Evolutionary conservation across 2,329 filamentous ascomycete genomes (phyloP), one percentile per base, ranked within the genome.

Genomic region (Orbilia ellipsospora): DNA sequence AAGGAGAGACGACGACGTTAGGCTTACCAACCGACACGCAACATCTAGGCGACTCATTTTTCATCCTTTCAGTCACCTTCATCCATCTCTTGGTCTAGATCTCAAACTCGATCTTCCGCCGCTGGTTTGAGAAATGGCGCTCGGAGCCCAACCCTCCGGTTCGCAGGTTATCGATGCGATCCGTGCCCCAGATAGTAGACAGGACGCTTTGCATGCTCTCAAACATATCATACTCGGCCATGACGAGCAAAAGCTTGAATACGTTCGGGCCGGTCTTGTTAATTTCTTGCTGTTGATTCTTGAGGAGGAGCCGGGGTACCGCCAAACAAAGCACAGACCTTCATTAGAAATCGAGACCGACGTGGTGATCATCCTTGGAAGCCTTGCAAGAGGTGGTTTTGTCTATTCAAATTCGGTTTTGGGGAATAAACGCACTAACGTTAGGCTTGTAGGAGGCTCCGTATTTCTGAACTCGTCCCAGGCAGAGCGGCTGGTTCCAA

Each of bases 221-320:
- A 98, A 97, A 84, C 95, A 97, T 82, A 91, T 95, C 77, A 87
- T 96, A 56, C 89, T 97, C 74, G 95, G 95, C 23, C 93, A 98
- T 82, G 87, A 91, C 40, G 90, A 94, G 82, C 90, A 90, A 82
- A 99, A 99, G 83, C 90, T 94, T 82, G 83, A 88, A 68, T 94
- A 90, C 85, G 86, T 97, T 48, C 85, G 85, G 70, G 84, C 88
- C 65, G 94, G 94, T 16, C 85, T 92, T 28, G 83, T 95, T 55
- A 86, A 88, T 63, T 86, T 87, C 40, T 84, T 92, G 57, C 85
- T 88, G 28, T 84, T 85, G 42, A 82, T 88, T 61, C 82, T 90
- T 45, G 82, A 82, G 66, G 70, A 67, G 16, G 63, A 67, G 18
- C 52, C 63, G 7, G 63, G 62, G 10, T 63, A 67, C 18, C 60